A percentile compares a stretch with the other conserved stretches of the same genome.
These are phyloP conservation scores for Pseudopyricularia cyperi DNA, from an alignment of 2,329 filamentous ascomycete species.

Conservation along the genomic window DNA sequence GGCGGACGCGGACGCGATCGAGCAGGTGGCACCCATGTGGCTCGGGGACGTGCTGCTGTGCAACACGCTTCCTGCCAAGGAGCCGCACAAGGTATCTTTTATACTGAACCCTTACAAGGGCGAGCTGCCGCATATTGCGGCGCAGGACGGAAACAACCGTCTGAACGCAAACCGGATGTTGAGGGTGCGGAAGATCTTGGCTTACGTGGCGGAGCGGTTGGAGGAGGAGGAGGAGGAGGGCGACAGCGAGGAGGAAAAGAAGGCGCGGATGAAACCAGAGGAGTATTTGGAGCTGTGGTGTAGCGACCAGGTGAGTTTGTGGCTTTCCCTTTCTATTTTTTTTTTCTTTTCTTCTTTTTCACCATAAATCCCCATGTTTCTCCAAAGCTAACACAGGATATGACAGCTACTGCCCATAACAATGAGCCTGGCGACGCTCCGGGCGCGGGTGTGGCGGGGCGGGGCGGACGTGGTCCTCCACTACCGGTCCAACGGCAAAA, in stretches of 20 bases:
- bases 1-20: conserved; percentile 67
- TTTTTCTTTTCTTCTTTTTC: not conserved
- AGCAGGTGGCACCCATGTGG: conserved; percentile 83
- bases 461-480: conserved; percentile 84
- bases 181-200: conserved; percentile 83
- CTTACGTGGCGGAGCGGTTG: conserved; percentile 85
- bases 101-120: conserved; percentile 73
- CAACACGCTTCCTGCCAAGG: conserved; percentile 74
- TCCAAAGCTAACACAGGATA: not conserved
- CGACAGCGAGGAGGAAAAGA: conserved; percentile 25
- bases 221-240: conserved; percentile 29
- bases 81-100: conserved; percentile 94
- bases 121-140: conserved; percentile 59
- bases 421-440: conserved; percentile 89
- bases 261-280: conserved; percentile 52
- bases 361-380: not conserved
- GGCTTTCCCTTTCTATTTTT: not conserved
- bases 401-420: conserved; percentile 54
- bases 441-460: conserved; percentile 86
- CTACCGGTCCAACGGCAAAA: conserved; percentile 87
- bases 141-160: conserved; percentile 70
- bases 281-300: conserved; percentile 94
- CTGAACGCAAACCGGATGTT: conserved; percentile 97
- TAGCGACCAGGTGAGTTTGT: conserved; percentile 63
- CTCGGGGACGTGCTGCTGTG: conserved; percentile 75